Conservation (phyloP, 495 filamentous ascomycete genomes). For the Talaromyces trachyspermus region DNA sequence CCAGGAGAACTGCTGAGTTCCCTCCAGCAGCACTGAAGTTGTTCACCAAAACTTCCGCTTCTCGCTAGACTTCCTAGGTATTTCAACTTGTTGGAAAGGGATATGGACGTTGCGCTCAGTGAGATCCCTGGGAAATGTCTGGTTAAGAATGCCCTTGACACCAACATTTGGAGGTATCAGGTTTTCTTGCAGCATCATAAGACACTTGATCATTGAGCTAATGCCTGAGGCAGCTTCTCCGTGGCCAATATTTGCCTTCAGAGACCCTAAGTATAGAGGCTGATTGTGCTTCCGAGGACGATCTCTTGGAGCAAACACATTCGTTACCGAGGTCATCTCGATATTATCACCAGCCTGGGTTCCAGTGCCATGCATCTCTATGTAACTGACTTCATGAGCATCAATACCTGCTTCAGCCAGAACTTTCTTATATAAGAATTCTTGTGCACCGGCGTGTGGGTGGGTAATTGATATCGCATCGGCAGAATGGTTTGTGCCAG, state of each 20-base stretch:
- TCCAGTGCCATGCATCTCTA: conserved; percentile 44
- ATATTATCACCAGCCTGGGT: conserved; percentile 34
- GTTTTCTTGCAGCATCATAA: conserved; percentile 25
- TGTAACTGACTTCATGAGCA: conserved; percentile 41
- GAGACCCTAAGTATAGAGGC: conserved; percentile 21
- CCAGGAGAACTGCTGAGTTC: conserved; percentile 24
- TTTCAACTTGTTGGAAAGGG: conserved; percentile 17
- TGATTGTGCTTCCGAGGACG: neutral
- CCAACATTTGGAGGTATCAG: conserved; percentile 30
- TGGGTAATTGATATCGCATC: conserved; percentile 63
- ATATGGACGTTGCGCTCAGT: conserved; percentile 26
- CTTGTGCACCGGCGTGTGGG: conserved; percentile 42
- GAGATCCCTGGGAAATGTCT: conserved; percentile 16
- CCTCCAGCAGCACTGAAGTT: conserved; percentile 33
- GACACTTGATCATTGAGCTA: conserved; percentile 23
- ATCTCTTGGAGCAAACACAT: conserved; percentile 19
- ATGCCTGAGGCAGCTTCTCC: conserved; percentile 30
- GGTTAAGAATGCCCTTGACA: conserved; percentile 39
- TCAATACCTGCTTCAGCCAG: conserved; percentile 36
- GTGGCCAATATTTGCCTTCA: conserved; percentile 37
- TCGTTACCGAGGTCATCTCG: conserved; percentile 24
- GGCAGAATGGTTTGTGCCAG: conserved; percentile 67
- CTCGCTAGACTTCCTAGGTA: conserved; percentile 14
- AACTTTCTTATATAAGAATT: conserved; percentile 33
- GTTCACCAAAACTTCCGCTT: conserved; percentile 23